Percentiles rank a stretch among this genome's conserved stretches.
These are phyloP conservation scores for Solanum medicagineum DNA, from an alignment of 257 asterid genomes.

Conservation along the genomic window DNA sequence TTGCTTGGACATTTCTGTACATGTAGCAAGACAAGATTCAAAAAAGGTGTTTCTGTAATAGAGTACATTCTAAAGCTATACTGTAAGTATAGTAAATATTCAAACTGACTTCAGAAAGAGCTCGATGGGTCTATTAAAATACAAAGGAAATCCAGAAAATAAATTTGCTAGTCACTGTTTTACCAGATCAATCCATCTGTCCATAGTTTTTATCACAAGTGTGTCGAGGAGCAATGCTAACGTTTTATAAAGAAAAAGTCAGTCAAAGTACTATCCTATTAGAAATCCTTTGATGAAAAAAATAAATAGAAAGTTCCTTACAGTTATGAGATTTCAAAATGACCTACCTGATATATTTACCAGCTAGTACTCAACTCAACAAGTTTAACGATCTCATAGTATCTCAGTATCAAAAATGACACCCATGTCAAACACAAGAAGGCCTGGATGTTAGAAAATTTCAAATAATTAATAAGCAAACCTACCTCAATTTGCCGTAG, in stretches of 20 bases:
- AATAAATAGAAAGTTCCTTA: not conserved
- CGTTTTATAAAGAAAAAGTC: not conserved
- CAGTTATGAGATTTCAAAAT: not conserved
- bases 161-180: not conserved
- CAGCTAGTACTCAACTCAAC: not conserved
- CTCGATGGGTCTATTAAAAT: not conserved
- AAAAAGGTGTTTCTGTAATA: not conserved
- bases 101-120: not conserved
- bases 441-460: not conserved
- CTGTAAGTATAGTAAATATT: not conserved
- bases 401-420: not conserved
- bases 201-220: not conserved
- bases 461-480: not conserved
- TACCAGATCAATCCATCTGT: not conserved
- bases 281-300: not conserved
- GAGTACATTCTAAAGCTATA: not conserved
- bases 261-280: not conserved
- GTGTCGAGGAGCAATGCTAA: not conserved
- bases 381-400: not conserved
- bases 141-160: not conserved
- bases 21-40: not conserved
- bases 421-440: not conserved
- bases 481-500: not conserved
- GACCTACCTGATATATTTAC: not conserved
- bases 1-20: slow-evolving; percentile 86